Evolutionary conservation across 495 filamentous ascomycete species (phyloP).

Genomic region (Penicillium arizonense): DNA sequence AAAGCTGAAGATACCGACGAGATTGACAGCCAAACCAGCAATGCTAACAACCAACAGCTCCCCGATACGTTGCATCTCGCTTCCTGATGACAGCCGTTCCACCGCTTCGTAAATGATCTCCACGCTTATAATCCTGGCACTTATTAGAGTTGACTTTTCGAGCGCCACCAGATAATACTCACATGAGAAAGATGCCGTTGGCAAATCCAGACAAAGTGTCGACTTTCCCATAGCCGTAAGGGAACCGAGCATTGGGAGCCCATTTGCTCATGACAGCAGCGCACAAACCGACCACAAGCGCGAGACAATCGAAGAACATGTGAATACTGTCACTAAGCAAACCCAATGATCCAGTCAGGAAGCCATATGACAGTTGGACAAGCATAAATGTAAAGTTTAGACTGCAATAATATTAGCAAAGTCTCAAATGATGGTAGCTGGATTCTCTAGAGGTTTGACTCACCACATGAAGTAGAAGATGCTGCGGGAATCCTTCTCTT

Average conservation of each 20-base stretch:
- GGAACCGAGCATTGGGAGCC: constrained; percentile 83
- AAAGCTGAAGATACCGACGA: constrained; percentile 89
- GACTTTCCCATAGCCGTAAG: constrained; percentile 95
- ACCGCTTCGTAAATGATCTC: constrained; percentile 96
- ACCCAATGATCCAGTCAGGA: constrained; percentile 86
- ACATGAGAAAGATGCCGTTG: constrained; percentile 96
- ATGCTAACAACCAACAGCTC: constrained; percentile 87
- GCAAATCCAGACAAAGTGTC: constrained; percentile 95
- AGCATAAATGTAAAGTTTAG: constrained; percentile 96
- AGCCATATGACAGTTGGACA: constrained; percentile 90
- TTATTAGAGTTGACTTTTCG: constrained; percentile 24
- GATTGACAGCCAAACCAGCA: constrained; percentile 81
- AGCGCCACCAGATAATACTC: constrained; percentile 19
- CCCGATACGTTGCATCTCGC: constrained; percentile 75
- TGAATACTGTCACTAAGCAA: constrained; percentile 96
- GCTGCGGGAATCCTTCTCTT: constrained; percentile 88
- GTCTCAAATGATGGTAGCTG: not conserved
- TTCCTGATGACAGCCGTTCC: constrained; percentile 77
- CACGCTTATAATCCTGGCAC: constrained; percentile 77
- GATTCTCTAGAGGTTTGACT: constrained; percentile 17
- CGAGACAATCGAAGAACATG: constrained; percentile 99
- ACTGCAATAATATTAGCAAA: constrained; percentile 41
- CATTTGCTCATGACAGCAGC: constrained; percentile 98
- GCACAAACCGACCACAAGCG: constrained; percentile 84
- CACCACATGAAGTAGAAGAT: constrained; percentile 98